phyloP scores from a whole-genome alignment of 2,329 filamentous ascomycete species.

The Trichothecium sympodiale region DNA sequence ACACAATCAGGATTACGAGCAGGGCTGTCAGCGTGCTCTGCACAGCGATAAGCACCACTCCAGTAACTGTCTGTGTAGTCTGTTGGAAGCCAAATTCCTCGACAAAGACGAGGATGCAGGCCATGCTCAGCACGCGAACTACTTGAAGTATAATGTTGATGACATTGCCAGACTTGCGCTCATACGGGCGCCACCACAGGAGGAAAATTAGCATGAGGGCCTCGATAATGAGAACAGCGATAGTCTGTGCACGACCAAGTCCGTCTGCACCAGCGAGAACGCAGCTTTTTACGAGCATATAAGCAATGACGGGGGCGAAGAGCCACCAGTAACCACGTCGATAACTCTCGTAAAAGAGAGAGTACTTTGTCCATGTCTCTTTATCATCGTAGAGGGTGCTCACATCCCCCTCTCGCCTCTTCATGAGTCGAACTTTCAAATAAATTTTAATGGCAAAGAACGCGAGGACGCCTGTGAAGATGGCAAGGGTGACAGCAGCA shows the following conservation, averaged over 20 bases:
- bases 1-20: constrained; percentile 75
- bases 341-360: constrained; percentile 93
- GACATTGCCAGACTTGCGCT: constrained; percentile 76
- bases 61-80: constrained; percentile 88
- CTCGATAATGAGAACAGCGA: constrained; percentile 73
- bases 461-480: constrained; percentile 71
- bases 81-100: constrained; percentile 82
- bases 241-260: constrained; percentile 71
- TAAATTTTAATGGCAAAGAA: constrained; percentile 84
- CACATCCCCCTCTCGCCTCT: constrained; percentile 62
- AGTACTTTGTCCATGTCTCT: constrained; percentile 88
- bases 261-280: constrained; percentile 79
- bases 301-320: constrained; percentile 79
- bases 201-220: constrained; percentile 67
- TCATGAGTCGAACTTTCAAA: constrained; percentile 61
- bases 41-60: constrained; percentile 85
- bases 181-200: constrained; percentile 76
- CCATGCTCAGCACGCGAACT: constrained; percentile 78
- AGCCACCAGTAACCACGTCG: constrained; percentile 95
- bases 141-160: constrained; percentile 90
- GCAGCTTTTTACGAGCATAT: constrained; percentile 82
- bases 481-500: constrained; percentile 65
- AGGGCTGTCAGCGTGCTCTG: constrained; percentile 75
- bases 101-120: constrained; percentile 86
- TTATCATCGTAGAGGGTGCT: constrained; percentile 76